A percentile compares a stretch with the other conserved stretches of the same genome.
Conservation (phyloP, 768 basidiomycete species). For the Podaxis pistillaris region DNA sequence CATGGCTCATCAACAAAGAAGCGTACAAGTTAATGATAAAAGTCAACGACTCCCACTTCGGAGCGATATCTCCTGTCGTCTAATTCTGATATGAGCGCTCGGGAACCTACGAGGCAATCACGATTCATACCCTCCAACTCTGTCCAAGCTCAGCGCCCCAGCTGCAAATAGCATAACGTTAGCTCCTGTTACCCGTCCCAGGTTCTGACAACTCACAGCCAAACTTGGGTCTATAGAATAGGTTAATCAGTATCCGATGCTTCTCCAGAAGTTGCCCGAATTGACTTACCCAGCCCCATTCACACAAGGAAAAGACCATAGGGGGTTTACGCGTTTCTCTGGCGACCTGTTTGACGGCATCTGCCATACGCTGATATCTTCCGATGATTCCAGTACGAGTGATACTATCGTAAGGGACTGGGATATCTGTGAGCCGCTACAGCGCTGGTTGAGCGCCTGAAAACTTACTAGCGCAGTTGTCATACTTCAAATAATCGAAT, state of each 20-base stretch:
- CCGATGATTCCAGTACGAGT: slow-evolving; percentile 55
- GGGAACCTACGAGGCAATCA: not conserved
- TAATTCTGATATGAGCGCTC: slow-evolving; percentile 21
- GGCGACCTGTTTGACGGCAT: slow-evolving; percentile 52
- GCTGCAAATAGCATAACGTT: slow-evolving; percentile 18
- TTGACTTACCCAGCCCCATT: slow-evolving; percentile 62
- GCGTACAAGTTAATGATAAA: slow-evolving; percentile 53
- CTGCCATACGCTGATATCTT: slow-evolving; percentile 58
- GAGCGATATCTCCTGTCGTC: slow-evolving; percentile 52
- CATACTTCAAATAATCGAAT: slow-evolving; percentile 54
- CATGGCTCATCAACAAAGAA: slow-evolving; percentile 19
- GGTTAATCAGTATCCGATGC: slow-evolving; percentile 1
- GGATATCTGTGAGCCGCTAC: not conserved
- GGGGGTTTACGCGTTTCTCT: slow-evolving; percentile 49
- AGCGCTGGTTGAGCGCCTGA: slow-evolving; percentile 32
- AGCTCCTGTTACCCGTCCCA: slow-evolving; percentile 5
- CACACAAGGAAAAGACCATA: slow-evolving; percentile 58
- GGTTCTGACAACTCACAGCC: slow-evolving; percentile 49
- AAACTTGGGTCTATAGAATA: slow-evolving; percentile 48
- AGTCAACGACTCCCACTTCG: slow-evolving; percentile 50
- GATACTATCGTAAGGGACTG: slow-evolving; percentile 55
- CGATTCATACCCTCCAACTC: slow-evolving; percentile 60
- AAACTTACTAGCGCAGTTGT: slow-evolving; percentile 54
- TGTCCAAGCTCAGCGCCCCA: slow-evolving; percentile 63
- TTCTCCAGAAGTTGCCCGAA: not conserved